These are phyloP conservation scores for Vigna angularis DNA, from an alignment of 306 rosid genomes.

Conservation along the genomic window DNA sequence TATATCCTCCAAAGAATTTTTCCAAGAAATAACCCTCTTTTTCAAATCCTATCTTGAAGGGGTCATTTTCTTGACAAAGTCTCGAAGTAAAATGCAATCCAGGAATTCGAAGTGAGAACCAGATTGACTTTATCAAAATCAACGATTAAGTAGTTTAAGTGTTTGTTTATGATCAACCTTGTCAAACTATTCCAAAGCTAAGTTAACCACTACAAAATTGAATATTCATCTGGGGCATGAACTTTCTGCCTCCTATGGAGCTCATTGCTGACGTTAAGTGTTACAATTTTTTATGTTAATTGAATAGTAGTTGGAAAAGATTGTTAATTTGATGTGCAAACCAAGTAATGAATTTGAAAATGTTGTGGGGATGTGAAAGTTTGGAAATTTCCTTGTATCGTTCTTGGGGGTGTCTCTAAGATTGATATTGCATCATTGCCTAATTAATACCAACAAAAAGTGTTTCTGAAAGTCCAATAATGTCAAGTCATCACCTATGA, in stretches of 20 bases:
- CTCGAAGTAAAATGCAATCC: conserved; percentile 42
- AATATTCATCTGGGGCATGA: background rate
- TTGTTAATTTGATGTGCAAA: background rate
- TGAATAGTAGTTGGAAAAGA: background rate
- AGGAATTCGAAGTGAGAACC: conserved; percentile 21
- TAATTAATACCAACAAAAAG: conserved; percentile 39
- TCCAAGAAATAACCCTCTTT: too few species aligned
- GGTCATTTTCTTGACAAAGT: conserved; percentile 45
- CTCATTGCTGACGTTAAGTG: conserved; percentile 38
- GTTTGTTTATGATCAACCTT: background rate
- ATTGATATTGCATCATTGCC: conserved; percentile 19
- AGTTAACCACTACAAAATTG: conserved; percentile 15
- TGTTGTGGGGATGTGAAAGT: background rate
- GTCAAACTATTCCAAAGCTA: background rate
- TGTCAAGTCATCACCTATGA: conserved; percentile 31
- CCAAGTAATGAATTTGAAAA: background rate
- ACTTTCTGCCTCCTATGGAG: conserved; percentile 7
- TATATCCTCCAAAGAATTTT: too few species aligned
- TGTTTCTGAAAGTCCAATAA: background rate
- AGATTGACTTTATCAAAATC: conserved; percentile 45
- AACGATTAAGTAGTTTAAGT: background rate
- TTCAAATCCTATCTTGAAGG: background rate
- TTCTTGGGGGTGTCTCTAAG: conserved; percentile 17
- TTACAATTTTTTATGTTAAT: conserved; percentile 2
- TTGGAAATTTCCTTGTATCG: conserved; percentile 30